Percentiles rank a stretch among this genome's conserved stretches.
Evolutionary conservation across 1,284 basidiomycete genomes (phyloP).

Genomic region (Tranzscheliella williamsii): DNA sequence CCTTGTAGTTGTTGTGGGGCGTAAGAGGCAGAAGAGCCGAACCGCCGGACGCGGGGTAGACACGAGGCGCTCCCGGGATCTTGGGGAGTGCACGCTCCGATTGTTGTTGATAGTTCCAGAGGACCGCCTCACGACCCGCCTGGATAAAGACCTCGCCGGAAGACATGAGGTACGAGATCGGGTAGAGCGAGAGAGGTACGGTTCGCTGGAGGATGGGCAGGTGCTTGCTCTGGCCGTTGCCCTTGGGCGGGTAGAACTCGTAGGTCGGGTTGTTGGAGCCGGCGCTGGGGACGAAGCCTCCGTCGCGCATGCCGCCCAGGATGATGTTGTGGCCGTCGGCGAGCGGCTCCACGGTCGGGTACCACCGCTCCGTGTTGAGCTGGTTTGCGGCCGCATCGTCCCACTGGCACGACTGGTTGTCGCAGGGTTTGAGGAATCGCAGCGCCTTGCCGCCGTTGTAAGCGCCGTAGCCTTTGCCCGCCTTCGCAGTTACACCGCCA

Average conservation of each 20-base stretch:
- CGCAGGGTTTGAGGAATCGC: slow-evolving; percentile 39
- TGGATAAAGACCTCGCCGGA: slow-evolving; percentile 49
- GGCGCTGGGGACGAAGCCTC: slow-evolving; percentile 47
- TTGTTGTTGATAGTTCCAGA: slow-evolving; percentile 40
- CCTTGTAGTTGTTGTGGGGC: slow-evolving; percentile 42
- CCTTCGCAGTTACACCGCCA: slow-evolving; percentile 31
- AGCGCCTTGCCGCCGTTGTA: slow-evolving; percentile 48
- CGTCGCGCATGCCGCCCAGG: slow-evolving; percentile 47
- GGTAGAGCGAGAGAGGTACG: slow-evolving; percentile 50
- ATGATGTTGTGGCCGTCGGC: slow-evolving; percentile 44
- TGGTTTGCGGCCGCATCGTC: slow-evolving; percentile 30
- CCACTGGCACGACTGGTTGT: slow-evolving; percentile 37
- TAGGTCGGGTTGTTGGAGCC: slow-evolving; percentile 45
- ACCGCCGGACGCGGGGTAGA: slow-evolving; percentile 53
- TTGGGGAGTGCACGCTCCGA: slow-evolving; percentile 37
- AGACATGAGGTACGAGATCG: slow-evolving; percentile 49
- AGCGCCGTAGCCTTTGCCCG: slow-evolving; percentile 33
- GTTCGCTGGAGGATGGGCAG: slow-evolving; percentile 38
- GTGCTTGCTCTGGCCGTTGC: slow-evolving; percentile 15
- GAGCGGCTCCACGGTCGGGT: slow-evolving; percentile 51
- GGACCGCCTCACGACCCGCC: slow-evolving; percentile 39
- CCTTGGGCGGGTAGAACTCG: slow-evolving; percentile 52
- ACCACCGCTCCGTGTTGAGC: slow-evolving; percentile 53
- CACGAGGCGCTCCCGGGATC: slow-evolving; percentile 38
- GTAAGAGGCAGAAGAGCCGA: slow-evolving; percentile 45